A percentile compares a stretch with the other conserved stretches of the same genome.
Conservation (phyloP, 441 rosid genomes). For the Brassica balearica region DNA sequence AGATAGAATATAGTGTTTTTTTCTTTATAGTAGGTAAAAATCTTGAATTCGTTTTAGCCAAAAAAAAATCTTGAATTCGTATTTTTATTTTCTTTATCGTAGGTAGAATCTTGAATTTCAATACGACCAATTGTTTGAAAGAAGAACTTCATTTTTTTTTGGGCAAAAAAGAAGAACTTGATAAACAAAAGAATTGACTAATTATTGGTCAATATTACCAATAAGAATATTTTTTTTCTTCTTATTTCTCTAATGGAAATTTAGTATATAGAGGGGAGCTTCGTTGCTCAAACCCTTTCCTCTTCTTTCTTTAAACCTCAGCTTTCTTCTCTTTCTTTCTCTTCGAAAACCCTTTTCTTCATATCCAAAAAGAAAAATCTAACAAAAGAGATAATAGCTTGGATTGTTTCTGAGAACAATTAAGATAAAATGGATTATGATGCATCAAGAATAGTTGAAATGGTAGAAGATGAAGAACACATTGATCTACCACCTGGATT, state of each 20-base stretch:
- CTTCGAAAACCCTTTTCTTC: constrained; percentile 11
- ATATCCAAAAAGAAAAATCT: constrained; percentile 10
- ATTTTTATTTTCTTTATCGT: constrained; percentile 6
- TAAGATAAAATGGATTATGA: constrained; percentile 11
- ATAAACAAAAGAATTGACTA: constrained; percentile 37
- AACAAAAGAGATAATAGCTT: background rate
- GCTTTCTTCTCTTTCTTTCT: constrained; percentile 11
- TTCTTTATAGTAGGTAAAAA: constrained; percentile 31
- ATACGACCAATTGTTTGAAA: constrained; percentile 14
- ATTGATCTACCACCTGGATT: constrained; percentile 74
- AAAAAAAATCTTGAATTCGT: constrained; percentile 20
- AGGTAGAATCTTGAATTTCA: constrained; percentile 31
- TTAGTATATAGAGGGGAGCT: constrained; percentile 30
- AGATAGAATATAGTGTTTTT: background rate
- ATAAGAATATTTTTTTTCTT: background rate
- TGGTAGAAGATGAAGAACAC: constrained; percentile 46
- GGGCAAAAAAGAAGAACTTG: constrained; percentile 22
- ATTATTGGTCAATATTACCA: constrained; percentile 33
- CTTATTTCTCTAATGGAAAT: constrained; percentile 1
- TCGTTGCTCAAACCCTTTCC: constrained; percentile 32
- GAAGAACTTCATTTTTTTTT: constrained; percentile 6
- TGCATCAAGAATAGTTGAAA: constrained; percentile 34
- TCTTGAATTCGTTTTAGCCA: constrained; percentile 20
- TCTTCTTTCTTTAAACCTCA: constrained; percentile 34
- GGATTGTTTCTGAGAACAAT: background rate